phyloP scores from a whole-genome alignment of 1,139 yeast species.

The Yamadazyma blattariae region DNA sequence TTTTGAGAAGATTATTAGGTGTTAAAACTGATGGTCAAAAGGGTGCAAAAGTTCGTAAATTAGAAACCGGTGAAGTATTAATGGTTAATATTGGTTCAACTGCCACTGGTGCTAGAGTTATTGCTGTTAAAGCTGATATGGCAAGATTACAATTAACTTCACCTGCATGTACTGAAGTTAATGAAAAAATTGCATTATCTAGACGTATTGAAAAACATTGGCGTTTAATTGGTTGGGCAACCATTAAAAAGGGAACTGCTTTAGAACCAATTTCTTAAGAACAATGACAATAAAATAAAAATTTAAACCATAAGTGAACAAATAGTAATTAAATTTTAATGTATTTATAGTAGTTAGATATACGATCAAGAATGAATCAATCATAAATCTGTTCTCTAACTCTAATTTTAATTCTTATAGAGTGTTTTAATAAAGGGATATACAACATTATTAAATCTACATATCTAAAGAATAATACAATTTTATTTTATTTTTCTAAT shows the following conservation, averaged over 20 bases:
- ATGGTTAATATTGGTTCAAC: constrained; percentile 99
- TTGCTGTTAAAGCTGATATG: constrained; percentile 98
- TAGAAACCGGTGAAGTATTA: constrained; percentile 91
- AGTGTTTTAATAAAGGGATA: too few species aligned
- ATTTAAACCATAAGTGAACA: too few species aligned
- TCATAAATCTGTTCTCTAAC: too few species aligned
- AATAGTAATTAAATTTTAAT: too few species aligned
- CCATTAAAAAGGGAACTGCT: constrained; percentile 92
- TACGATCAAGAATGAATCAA: too few species aligned
- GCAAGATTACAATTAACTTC: constrained; percentile 95
- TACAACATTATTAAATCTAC: too few species aligned
- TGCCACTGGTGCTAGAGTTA: constrained; percentile 98
- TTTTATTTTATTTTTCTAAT: too few species aligned
- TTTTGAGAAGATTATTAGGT: constrained; percentile 94
- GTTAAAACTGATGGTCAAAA: constrained; percentile 98
- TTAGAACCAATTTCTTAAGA: constrained; percentile 64
- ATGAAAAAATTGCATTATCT: constrained; percentile 97
- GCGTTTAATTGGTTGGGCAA: constrained; percentile 99
- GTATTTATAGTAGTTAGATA: too few species aligned
- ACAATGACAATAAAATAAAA: too few species aligned
- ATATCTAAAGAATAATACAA: too few species aligned
- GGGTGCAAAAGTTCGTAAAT: constrained; percentile 89
- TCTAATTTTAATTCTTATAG: too few species aligned
- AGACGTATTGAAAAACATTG: constrained; percentile 99
- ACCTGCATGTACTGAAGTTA: constrained; percentile 98